Conservation (phyloP, 139 green algal species). For the Eudorina sp. region DNA sequence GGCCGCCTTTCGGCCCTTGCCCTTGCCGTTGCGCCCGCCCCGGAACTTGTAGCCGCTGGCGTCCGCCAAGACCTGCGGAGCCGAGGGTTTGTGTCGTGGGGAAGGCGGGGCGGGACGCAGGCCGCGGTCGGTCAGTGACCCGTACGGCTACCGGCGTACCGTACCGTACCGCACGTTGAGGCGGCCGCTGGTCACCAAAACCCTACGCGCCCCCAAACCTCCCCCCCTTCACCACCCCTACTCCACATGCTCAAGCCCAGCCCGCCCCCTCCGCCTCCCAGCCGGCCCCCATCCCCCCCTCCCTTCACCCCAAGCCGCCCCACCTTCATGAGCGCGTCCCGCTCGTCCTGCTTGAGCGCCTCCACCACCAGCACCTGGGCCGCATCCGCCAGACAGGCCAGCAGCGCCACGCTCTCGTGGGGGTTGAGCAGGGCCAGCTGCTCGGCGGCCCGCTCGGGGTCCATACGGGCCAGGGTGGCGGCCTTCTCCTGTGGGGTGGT, state of each 20-base stretch:
- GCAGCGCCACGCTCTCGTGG: constrained; percentile 59
- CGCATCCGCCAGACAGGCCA: constrained; percentile 55
- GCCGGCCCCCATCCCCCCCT: neutral
- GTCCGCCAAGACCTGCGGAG: neutral
- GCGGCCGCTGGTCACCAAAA: too few species aligned
- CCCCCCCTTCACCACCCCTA: too few species aligned
- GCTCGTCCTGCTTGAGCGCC: constrained; percentile 52
- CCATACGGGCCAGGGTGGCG: constrained; percentile 52
- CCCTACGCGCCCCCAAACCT: too few species aligned
- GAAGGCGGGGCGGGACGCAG: neutral
- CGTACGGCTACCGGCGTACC: too few species aligned
- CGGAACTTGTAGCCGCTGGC: constrained; percentile 19
- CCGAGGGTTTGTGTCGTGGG: neutral
- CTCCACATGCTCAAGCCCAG: too few species aligned
- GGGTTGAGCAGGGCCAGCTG: constrained; percentile 59
- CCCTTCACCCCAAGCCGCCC: neutral
- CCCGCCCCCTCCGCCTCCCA: too few species aligned
- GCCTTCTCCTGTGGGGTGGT: constrained; percentile 53
- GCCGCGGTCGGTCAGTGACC: too few species aligned
- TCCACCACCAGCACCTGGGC: constrained; percentile 51
- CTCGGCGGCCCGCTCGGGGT: constrained; percentile 51
- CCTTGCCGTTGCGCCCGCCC: neutral
- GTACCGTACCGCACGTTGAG: too few species aligned
- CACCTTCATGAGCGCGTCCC: constrained; percentile 56
- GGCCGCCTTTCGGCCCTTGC: neutral